Evolutionary conservation across 179 eudicot species (phyloP), one percentile per base, ranked within the genome.

Genomic region (Drosera spatulata): DNA sequence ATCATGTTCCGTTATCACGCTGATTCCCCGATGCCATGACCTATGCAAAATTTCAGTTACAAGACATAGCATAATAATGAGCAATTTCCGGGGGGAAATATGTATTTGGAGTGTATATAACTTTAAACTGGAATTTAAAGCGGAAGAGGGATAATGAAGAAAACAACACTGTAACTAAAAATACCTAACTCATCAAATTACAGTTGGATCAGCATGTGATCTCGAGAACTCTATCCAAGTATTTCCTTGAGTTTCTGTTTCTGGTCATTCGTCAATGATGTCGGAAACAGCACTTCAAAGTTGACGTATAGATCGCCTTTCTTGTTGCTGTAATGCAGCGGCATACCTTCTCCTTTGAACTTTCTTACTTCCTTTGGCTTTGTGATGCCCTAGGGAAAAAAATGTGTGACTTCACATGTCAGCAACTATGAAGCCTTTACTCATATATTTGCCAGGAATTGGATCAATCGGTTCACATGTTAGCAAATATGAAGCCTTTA

Each of bases 341-440:
- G 95, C 96, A 93, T 93, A 61, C 95, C 96, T 80, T 88, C 95
- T 33, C 93, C 93, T 81, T 86, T 89, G 58, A 86, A 75, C 71
- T 84, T 93, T 76, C 76, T 80, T 50, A 82, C 93, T 73, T 93
- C 77, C 77, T 93, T 93, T 4, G 95, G 99, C 62, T 84, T 89
- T 0, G 95, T 89, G 41, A 88, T 75, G 62, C 80, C 90, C 96
- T 89, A 72, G 50, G 62, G 43, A 53, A 55, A 8, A 12, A 2
- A 62, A 10, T 4, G 4, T 7, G 53, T 10, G 11, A 4, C 53
- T 50, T 50, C 10, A 14, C 53, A 46, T 46, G 7, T 2, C 2
- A 46, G 33, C 33, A 22, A 10, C 49, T 46, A 46, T 46, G 4
- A 50, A 10, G n/a, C 33, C 33, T 22, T 22, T 22, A 22, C 33